These are phyloP conservation scores for Psilocybe azurescens DNA, from an alignment of 768 basidiomycete species.

Conservation along the genomic window DNA sequence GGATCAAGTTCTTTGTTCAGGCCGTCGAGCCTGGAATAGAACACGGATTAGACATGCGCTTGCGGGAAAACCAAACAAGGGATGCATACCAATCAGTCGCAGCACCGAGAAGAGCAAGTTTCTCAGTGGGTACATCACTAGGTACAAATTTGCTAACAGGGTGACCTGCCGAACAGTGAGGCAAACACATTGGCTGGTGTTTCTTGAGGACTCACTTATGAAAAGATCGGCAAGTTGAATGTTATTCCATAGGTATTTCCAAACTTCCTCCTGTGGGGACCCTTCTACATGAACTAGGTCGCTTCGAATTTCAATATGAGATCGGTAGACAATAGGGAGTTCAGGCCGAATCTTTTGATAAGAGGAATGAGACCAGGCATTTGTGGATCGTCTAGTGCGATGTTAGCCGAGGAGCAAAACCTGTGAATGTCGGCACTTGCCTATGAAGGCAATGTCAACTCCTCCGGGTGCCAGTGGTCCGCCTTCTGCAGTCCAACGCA, in stretches of 20 bases:
- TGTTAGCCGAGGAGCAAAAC: not conserved
- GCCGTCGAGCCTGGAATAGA: slow-evolving; percentile 75
- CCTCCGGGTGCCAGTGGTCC: slow-evolving; percentile 85
- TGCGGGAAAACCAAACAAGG: slow-evolving; percentile 1
- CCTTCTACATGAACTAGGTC: slow-evolving; percentile 83
- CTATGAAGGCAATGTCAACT: slow-evolving; percentile 90
- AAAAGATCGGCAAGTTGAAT: slow-evolving; percentile 91
- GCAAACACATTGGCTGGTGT: not conserved
- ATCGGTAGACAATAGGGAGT: slow-evolving; percentile 90
- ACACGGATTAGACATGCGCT: not conserved
- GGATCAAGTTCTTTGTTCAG: slow-evolving; percentile 86
- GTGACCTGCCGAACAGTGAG: slow-evolving; percentile 52
- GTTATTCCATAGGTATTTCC: slow-evolving; percentile 95
- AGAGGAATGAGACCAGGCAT: slow-evolving; percentile 95
- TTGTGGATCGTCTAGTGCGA: slow-evolving; percentile 74
- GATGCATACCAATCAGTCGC: slow-evolving; percentile 79
- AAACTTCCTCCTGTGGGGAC: slow-evolving; percentile 89
- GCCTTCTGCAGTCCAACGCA: slow-evolving; percentile 86
- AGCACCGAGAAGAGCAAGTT: slow-evolving; percentile 76
- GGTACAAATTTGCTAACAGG: slow-evolving; percentile 96
- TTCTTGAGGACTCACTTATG: slow-evolving; percentile 59
- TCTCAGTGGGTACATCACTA: slow-evolving; percentile 75
- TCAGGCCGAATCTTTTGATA: slow-evolving; percentile 86
- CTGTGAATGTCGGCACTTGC: slow-evolving; percentile 38
- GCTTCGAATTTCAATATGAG: slow-evolving; percentile 93